Evolutionary conservation across 2,329 filamentous ascomycete species (phyloP).

Genomic region (Emergomyces orientalis): DNA sequence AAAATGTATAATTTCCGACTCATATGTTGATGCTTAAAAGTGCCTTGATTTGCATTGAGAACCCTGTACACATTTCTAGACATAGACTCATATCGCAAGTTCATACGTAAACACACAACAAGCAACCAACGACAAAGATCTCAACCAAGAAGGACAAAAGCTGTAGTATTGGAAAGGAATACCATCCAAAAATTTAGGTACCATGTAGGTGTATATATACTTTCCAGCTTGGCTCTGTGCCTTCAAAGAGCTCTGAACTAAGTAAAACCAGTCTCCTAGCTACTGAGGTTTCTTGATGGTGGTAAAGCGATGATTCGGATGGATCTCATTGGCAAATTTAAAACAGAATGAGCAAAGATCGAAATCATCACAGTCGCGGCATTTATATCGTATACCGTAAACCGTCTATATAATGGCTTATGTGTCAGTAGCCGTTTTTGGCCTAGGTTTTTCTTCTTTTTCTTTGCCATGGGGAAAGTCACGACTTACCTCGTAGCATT

Average conservation of each 20-base stretch:
- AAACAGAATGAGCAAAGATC: slow-evolving; percentile 6
- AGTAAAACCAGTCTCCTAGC: not conserved
- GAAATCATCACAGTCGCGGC: slow-evolving; percentile 3
- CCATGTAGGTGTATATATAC: not conserved
- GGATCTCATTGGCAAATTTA: not conserved
- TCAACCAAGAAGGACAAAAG: not conserved
- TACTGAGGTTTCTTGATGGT: slow-evolving; percentile 6
- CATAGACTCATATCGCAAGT: no score
- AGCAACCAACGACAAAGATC: not conserved
- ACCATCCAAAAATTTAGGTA: not conserved
- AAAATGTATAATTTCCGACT: not conserved
- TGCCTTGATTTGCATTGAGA: not conserved
- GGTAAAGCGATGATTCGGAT: slow-evolving; percentile 5
- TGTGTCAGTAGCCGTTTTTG: not conserved
- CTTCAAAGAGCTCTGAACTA: not conserved
- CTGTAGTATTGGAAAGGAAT: not conserved
- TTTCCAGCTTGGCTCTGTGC: not conserved
- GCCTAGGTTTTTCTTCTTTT: no score
- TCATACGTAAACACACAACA: not conserved
- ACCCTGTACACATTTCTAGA: no score
- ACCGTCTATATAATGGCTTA: not conserved
- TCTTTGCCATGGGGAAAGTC: not conserved
- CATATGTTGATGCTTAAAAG: not conserved
- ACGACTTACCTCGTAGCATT: not conserved
- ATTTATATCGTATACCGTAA: slow-evolving; percentile 9